Percentiles rank a stretch among this genome's conserved stretches.
Conservation (phyloP, 2,329 filamentous ascomycete species). For the Lachnellula arida region DNA sequence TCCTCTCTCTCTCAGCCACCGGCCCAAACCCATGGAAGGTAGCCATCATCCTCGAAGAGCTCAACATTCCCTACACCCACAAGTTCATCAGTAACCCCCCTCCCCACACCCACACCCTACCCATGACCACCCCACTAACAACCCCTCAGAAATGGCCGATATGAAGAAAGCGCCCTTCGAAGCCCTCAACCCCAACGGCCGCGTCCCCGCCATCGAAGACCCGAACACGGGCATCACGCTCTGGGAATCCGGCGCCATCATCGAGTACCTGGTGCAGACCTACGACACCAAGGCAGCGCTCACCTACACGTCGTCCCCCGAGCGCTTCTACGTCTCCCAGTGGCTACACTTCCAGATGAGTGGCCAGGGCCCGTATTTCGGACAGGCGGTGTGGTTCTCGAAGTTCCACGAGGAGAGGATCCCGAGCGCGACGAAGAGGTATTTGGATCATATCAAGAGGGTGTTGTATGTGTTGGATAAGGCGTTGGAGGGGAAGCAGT, state of each 20-base stretch:
- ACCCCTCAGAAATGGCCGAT: slow-evolving; percentile 34
- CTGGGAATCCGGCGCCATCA: slow-evolving; percentile 42
- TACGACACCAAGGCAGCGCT: slow-evolving; percentile 37
- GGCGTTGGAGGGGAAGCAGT: slow-evolving; percentile 33
- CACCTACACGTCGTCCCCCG: slow-evolving; percentile 29
- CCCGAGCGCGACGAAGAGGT: slow-evolving; percentile 39
- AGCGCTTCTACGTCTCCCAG: slow-evolving; percentile 33
- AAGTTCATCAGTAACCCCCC: neutral
- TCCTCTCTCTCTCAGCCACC: neutral
- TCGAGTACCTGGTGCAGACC: slow-evolving; percentile 33
- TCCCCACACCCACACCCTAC: neutral
- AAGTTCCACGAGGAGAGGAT: slow-evolving; percentile 37
- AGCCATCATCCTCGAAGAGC: slow-evolving; percentile 9
- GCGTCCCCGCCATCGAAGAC: slow-evolving; percentile 32
- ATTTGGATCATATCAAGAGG: slow-evolving; percentile 36
- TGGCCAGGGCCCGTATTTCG: slow-evolving; percentile 39
- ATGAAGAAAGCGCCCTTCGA: slow-evolving; percentile 38
- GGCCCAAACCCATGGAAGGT: slow-evolving; percentile 7
- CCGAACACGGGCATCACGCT: slow-evolving; percentile 38
- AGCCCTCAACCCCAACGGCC: slow-evolving; percentile 25
- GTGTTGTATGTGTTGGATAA: slow-evolving; percentile 37
- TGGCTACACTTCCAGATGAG: slow-evolving; percentile 38
- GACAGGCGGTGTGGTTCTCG: slow-evolving; percentile 31
- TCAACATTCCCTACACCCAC: neutral
- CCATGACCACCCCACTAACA: neutral